These are phyloP conservation scores for Apiospora koreana DNA, from an alignment of 2,329 filamentous ascomycete genomes.

Conservation along the genomic window DNA sequence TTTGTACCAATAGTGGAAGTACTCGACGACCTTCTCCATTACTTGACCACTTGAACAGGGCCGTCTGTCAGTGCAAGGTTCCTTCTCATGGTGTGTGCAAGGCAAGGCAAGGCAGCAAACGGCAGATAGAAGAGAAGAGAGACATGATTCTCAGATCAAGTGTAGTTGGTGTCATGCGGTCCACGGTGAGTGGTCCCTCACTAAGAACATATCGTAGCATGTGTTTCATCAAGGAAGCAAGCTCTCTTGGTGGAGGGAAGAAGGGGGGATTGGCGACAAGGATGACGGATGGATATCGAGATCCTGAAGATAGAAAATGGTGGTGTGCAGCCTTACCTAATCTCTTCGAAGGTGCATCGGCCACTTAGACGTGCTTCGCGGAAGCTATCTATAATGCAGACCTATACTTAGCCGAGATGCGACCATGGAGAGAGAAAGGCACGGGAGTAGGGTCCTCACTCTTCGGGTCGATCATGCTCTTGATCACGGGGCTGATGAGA, in stretches of 20 bases:
- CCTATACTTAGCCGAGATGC: constrained; percentile 14
- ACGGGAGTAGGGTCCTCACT: constrained; percentile 46
- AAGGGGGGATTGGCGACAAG: neutral
- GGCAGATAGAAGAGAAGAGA: constrained; percentile 15
- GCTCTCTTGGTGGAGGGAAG: neutral
- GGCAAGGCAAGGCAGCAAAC: constrained; percentile 12
- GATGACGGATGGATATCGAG: constrained; percentile 11
- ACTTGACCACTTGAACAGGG: constrained; percentile 60
- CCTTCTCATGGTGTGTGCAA: constrained; percentile 17
- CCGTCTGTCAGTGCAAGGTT: constrained; percentile 10
- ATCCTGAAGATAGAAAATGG: neutral
- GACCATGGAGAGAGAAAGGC: constrained; percentile 13
- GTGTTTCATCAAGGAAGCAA: constrained; percentile 37
- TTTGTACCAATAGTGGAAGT: constrained; percentile 81
- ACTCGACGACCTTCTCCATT: constrained; percentile 80
- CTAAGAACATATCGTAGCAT: constrained; percentile 44
- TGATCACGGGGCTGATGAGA: constrained; percentile 70
- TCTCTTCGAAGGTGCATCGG: constrained; percentile 68
- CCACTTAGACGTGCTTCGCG: constrained; percentile 60
- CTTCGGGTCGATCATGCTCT: constrained; percentile 71
- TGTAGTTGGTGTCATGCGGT: constrained; percentile 59
- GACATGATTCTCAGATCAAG: constrained; percentile 59
- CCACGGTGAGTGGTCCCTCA: constrained; percentile 48
- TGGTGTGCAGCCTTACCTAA: constrained; percentile 60
- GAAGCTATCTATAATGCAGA: constrained; percentile 55